Conservation (phyloP, 139 green algal genomes). For the Choricystis sp. region DNA sequence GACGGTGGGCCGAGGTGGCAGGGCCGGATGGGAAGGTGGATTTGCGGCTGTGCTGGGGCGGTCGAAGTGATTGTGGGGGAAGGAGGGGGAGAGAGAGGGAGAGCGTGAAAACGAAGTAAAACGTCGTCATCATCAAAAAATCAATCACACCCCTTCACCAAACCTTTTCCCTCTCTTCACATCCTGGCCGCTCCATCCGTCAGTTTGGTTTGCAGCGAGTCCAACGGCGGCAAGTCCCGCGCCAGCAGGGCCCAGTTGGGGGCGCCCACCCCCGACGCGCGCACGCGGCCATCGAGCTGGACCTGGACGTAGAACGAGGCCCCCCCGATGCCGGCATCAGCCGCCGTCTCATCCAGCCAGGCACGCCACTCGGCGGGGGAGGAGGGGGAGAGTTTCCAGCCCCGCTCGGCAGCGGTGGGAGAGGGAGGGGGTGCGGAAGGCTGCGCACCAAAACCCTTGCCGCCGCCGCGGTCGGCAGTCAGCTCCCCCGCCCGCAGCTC, state of each 20-base stretch:
- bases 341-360: constrained; percentile 61
- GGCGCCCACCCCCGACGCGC: constrained; percentile 43
- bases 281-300: constrained; percentile 77
- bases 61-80: neutral
- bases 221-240: constrained; percentile 54
- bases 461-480: no score
- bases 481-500: constrained; percentile 24
- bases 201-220: constrained; percentile 46
- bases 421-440: neutral
- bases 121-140: neutral
- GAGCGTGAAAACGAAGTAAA: neutral
- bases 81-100: neutral
- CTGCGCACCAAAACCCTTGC: neutral
- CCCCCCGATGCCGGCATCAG: constrained; percentile 14
- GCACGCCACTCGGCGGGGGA: constrained; percentile 34
- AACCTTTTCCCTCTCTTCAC: neutral
- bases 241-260: constrained; percentile 66
- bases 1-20: neutral
- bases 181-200: constrained; percentile 17
- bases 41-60: neutral
- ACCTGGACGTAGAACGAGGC: constrained; percentile 40
- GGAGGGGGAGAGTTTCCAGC: constrained; percentile 41
- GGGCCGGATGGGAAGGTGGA: neutral
- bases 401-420: neutral
- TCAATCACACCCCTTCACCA: neutral